A percentile compares a stretch with the other conserved stretches of the same genome.
Conservation (phyloP, 2,329 filamentous ascomycete species). For the Cytospora schulzeri region DNA sequence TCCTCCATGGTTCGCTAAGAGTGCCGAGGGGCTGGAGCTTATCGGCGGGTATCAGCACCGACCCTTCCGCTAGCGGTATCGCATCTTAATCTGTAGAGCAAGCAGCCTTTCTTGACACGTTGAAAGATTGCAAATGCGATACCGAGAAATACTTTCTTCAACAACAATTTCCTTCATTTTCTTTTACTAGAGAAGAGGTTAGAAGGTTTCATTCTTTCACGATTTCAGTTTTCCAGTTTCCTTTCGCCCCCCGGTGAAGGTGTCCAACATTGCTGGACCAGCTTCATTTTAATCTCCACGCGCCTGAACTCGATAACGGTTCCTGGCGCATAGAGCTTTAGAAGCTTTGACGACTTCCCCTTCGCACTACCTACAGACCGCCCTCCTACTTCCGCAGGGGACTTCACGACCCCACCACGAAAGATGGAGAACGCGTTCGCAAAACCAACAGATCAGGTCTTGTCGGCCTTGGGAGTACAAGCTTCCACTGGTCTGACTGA, state of each 20-base stretch:
- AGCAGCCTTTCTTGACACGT: constrained; percentile 23
- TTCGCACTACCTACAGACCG: constrained; percentile 2
- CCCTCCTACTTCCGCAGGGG: constrained; percentile 25
- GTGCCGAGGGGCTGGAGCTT: constrained; percentile 11
- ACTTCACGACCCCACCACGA: constrained; percentile 22
- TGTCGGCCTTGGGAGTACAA: constrained; percentile 61
- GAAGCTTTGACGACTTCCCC: constrained; percentile 26
- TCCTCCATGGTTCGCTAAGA: constrained; percentile 3
- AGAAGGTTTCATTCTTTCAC: background rate
- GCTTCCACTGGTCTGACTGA: constrained; percentile 58
- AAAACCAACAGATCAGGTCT: constrained; percentile 58
- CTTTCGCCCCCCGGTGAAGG: background rate
- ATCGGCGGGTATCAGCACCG: constrained; percentile 12
- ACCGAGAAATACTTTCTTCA: background rate
- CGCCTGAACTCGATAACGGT: constrained; percentile 8
- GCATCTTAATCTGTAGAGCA: background rate
- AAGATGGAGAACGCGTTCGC: constrained; percentile 66
- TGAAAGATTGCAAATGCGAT: constrained; percentile 1
- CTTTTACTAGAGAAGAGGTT: background rate
- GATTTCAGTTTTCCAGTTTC: background rate
- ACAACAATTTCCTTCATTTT: background rate
- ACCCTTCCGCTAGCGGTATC: constrained; percentile 1
- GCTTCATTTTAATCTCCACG: background rate
- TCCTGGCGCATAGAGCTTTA: constrained; percentile 10
- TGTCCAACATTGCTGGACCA: background rate